A percentile compares a stretch with the other conserved stretches of the same genome.
Conservation (phyloP, 2,329 filamentous ascomycete genomes). For the Fonsecaea erecta region DNA sequence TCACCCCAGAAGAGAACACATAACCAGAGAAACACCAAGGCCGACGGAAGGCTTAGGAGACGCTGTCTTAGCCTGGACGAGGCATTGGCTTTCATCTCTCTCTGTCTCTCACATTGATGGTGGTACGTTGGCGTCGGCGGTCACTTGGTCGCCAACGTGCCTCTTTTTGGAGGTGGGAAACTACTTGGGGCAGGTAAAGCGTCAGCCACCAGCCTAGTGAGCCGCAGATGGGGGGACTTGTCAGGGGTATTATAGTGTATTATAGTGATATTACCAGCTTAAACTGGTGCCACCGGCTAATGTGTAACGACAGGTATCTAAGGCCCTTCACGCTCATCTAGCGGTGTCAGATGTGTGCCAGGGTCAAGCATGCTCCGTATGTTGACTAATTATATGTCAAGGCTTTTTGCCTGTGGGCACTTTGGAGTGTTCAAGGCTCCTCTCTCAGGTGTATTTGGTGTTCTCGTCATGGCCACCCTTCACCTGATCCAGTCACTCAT, state of each 20-base stretch:
- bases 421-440: neutral
- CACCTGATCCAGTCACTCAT: neutral
- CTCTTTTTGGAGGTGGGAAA: slow-evolving; percentile 1
- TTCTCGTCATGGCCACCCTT: neutral
- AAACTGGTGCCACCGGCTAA: neutral
- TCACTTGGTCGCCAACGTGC: slow-evolving; percentile 14
- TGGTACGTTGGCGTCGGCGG: neutral
- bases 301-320: neutral
- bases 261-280: neutral
- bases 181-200: slow-evolving; percentile 9
- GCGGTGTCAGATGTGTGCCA: neutral
- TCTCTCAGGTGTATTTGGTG: neutral
- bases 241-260: neutral
- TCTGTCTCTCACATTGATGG: slow-evolving; percentile 14
- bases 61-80: slow-evolving; percentile 24
- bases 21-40: slow-evolving; percentile 75
- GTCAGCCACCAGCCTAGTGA: slow-evolving; percentile 2
- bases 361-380: neutral
- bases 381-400: slow-evolving; percentile 1
- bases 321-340: neutral
- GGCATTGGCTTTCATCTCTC: slow-evolving; percentile 29
- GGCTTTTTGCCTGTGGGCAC: neutral
- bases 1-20: slow-evolving; percentile 83
- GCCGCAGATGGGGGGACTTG: too few species aligned
- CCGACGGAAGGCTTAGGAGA: slow-evolving; percentile 25